Base-by-base conservation (phyloP, 2,329 filamentous ascomycete species). In the Fusarium nurragi region DNA sequence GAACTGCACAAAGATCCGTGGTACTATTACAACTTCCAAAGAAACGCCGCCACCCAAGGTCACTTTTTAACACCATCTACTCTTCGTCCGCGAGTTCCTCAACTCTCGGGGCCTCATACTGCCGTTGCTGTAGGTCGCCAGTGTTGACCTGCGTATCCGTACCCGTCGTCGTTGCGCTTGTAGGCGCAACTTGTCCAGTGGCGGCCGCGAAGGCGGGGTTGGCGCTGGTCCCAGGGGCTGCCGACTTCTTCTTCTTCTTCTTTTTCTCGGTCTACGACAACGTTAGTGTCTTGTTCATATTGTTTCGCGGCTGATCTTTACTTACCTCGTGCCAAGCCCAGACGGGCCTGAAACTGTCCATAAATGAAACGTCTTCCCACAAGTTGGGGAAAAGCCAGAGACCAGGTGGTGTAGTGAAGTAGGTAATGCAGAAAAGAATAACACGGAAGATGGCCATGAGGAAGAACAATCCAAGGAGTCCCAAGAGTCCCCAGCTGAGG, bases 381-480 rank as follows among this genome's bases (percentile, higher is more conserved):
- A 99, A 81, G 75, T 99, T 99, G 45, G 95, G 95, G 80, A 94
- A 99, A 40, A 99, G 84, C 95, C 95, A 99, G n/a, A 99, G 84
- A 72, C 95, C 95, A 4, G 95, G 95, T 5, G 94, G 82, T 1
- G 88, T 84, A 16, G 85, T 84, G 74, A 98, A 97, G 79, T 97
- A 93, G 21, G 95, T 98, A 76, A 97, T 80, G 75, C 92, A 90
- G 82, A 99, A 99, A 25, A 99, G 83, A 61, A 99, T 97, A 54
- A 98, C 85, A 60, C 95, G 89, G 86, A 99, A 93, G 74, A 99
- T 97, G 7, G 94, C 91, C 95, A 99, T 98, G 74, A 88, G 87
- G 78, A 99, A 98, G 87, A 99, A 99, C 46, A 97, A 81, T 54
- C 92, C 95, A 41, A 99, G 86, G 26, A 98, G 83, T 39, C 92